A percentile compares a stretch with the other conserved stretches of the same genome.
These are phyloP conservation scores for Albifimbria verrucaria DNA, from an alignment of 2,329 filamentous ascomycete genomes.

Conservation along the genomic window DNA sequence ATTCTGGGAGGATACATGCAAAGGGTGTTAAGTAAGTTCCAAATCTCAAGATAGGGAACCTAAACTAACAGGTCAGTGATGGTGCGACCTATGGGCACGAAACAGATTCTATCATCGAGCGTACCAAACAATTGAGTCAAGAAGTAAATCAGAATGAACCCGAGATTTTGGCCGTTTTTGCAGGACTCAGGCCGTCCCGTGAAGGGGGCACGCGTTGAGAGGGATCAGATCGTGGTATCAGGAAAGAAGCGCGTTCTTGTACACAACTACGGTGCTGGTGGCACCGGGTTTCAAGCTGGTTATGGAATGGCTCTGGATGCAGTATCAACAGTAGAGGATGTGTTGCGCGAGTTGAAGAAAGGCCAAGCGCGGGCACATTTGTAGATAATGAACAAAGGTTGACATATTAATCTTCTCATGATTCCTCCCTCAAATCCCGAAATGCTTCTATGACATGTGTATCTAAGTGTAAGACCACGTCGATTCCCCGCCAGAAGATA, in stretches of 20 bases:
- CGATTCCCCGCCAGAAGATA: constrained; percentile 17
- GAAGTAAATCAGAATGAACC: constrained; percentile 17
- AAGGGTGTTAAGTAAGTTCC: constrained; percentile 21
- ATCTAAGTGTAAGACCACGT: constrained; percentile 13
- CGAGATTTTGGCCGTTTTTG: constrained; percentile 25
- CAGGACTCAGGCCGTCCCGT: constrained; percentile 28
- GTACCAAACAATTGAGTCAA: constrained; percentile 25
- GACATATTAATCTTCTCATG: background rate
- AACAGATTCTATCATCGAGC: constrained; percentile 29
- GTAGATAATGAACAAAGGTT: background rate
- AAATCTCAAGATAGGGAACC: background rate
- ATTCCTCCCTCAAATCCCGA: background rate
- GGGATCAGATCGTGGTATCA: constrained; percentile 24
- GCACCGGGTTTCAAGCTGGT: constrained; percentile 39
- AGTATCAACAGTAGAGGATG: constrained; percentile 20
- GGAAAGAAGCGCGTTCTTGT: constrained; percentile 20
- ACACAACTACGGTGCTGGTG: constrained; percentile 41
- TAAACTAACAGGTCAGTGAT: constrained; percentile 15
- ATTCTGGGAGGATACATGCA: constrained; percentile 34
- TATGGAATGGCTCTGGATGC: constrained; percentile 33
- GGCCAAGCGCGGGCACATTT: background rate
- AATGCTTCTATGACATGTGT: constrained; percentile 12
- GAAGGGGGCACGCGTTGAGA: constrained; percentile 40
- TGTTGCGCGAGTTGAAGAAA: constrained; percentile 11
- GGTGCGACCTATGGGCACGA: constrained; percentile 29